Evolutionary conservation across 495 filamentous ascomycete genomes (phyloP), one percentile per base, ranked within the genome.

Genomic region (Aspergillus homomorphus): DNA sequence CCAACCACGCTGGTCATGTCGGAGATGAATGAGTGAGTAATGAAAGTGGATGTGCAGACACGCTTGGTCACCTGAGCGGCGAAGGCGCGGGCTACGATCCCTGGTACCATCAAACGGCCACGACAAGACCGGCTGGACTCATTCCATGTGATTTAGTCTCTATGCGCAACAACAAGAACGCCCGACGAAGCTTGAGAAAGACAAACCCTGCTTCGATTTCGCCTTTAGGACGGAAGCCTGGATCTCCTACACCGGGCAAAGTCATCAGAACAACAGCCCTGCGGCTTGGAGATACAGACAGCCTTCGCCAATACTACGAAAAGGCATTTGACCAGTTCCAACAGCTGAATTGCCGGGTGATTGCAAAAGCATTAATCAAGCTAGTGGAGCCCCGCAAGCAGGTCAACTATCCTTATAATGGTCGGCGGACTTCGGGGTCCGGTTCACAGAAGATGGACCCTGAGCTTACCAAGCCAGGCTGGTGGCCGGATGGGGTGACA

Each of bases 311-410:
- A 8, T 89, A 87, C 62, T 89, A 90, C 59, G 75, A 81, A 28
- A 81, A 77, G 19, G 74, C 82, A 1, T 85, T 92, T 58, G 82
- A 82, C 52, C 73, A 76, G 21, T 79, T 89, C 60, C 88, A 91
- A 65, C 89, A 93, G 62, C 75, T 83, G 6, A 82, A 84, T 45
- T 86, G 87, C 71, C 89, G 90, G 63, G 72, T 82, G 18, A 83
- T 92, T 24, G 82, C 82, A 19, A 93, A 91, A 68, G 85, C 81
- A 12, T 91, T 85, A 78, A 82, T 93, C 56, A 90, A 90, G 66
- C 73, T 82, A 20, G 82, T 91, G 0, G 87, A 88, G 51, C 89
- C 89, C 0, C 88, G 87, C 63, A 93, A 93, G 70, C 89, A 92
- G 64, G 84, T 86, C 0, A 85, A 79, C 43, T 82, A 87, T 60